These are phyloP conservation scores for Lasiodiplodia citricola DNA, from an alignment of 2,329 filamentous ascomycete genomes.

Conservation along the genomic window DNA sequence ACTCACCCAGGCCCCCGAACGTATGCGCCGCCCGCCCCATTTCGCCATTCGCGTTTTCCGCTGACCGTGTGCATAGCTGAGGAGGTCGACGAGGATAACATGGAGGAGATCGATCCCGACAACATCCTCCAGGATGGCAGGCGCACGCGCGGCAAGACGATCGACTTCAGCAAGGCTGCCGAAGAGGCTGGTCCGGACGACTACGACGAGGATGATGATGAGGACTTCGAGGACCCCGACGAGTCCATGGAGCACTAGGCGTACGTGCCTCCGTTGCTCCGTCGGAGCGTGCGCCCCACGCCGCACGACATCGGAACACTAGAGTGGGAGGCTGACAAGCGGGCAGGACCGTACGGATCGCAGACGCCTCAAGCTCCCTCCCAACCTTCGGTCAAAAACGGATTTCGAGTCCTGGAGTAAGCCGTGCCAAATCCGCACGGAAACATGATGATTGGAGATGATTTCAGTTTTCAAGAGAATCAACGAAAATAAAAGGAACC, in stretches of 20 bases:
- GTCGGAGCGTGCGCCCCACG: not conserved
- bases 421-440: slow-evolving; percentile 1
- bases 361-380: not conserved
- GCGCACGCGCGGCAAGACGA: slow-evolving; percentile 89
- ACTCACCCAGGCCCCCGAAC: slow-evolving; percentile 27
- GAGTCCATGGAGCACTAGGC: slow-evolving; percentile 72
- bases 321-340: slow-evolving; percentile 9
- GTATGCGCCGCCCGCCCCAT: slow-evolving; percentile 11
- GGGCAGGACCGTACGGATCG: not conserved
- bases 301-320: not conserved
- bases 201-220: slow-evolving; percentile 80
- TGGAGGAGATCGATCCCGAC: slow-evolving; percentile 87
- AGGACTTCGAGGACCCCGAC: slow-evolving; percentile 66
- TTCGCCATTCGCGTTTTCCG: not conserved
- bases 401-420: not conserved
- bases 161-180: slow-evolving; percentile 92
- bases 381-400: slow-evolving; percentile 7
- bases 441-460: slow-evolving; percentile 3
- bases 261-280: slow-evolving; percentile 8
- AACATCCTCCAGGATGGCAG: slow-evolving; percentile 83
- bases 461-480: not conserved
- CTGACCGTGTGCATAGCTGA: slow-evolving; percentile 51
- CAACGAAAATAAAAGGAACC: slow-evolving; percentile 13
- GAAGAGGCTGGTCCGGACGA: slow-evolving; percentile 79
- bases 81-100: slow-evolving; percentile 77